These are phyloP conservation scores for Arthrinium phaeospermum DNA, from an alignment of 2,329 filamentous ascomycete genomes.

Conservation along the genomic window DNA sequence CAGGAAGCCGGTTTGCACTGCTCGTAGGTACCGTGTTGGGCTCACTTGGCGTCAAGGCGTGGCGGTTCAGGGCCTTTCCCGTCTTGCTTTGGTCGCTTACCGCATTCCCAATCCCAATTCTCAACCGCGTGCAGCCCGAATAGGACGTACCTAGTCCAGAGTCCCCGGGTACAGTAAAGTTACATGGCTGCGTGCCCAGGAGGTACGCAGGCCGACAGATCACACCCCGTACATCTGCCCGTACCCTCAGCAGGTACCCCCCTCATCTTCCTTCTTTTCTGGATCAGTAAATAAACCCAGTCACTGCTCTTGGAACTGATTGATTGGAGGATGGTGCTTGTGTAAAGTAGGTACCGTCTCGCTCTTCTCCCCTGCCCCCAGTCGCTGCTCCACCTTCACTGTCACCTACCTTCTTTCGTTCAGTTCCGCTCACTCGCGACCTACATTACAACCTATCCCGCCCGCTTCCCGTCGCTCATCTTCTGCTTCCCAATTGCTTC, in stretches of 20 bases:
- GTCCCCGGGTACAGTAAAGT: background rate
- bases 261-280: background rate
- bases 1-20: background rate
- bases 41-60: conserved; percentile 11
- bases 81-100: conserved; percentile 4
- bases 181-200: background rate
- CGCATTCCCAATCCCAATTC: background rate
- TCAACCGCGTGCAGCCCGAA: background rate
- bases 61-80: conserved; percentile 16
- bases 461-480: conserved; percentile 6
- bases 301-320: background rate
- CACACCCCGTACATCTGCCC: background rate
- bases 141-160: background rate
- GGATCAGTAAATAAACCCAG: conserved; percentile 1
- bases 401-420: conserved; percentile 14
- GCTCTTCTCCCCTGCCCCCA: background rate
- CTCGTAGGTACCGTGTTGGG: conserved; percentile 9
- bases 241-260: background rate
- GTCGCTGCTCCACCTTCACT: conserved; percentile 7
- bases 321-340: background rate
- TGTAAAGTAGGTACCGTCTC: conserved; percentile 6
- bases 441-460: conserved; percentile 16
- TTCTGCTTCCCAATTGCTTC: conserved; percentile 12
- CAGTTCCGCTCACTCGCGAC: background rate
- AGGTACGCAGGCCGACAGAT: background rate